Percentiles rank a stretch among this genome's conserved stretches.
These are phyloP conservation scores for Turritis glabra DNA, from an alignment of 345 rosid species.

Conservation along the genomic window DNA sequence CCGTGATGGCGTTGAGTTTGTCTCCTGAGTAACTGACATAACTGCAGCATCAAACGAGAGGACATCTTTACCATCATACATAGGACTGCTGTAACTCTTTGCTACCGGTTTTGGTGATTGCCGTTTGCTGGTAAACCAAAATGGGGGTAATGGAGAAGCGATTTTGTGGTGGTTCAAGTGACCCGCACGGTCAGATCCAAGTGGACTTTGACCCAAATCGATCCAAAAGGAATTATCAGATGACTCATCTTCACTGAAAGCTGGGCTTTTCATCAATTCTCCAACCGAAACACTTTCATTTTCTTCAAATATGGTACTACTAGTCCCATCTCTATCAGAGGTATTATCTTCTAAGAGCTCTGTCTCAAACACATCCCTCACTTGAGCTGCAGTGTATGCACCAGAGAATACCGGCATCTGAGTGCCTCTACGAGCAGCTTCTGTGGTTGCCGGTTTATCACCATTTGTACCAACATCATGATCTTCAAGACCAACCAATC, in stretches of 20 bases:
- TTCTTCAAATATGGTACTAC: conserved; percentile 81
- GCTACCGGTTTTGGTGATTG: conserved; percentile 62
- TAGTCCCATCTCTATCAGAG: conserved; percentile 71
- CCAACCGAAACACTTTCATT: conserved; percentile 75
- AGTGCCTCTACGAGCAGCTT: conserved; percentile 37
- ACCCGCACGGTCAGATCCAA: conserved; percentile 62
- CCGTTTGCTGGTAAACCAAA: conserved; percentile 65
- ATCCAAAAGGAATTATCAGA: conserved; percentile 90
- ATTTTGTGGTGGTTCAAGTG: conserved; percentile 55
- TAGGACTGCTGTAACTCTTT: conserved; percentile 68
- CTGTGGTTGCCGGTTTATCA: conserved; percentile 41
- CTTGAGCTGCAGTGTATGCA: conserved; percentile 68
- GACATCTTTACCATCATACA: conserved; percentile 66
- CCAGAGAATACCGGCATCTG: conserved; percentile 84
- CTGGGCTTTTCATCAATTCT: conserved; percentile 82
- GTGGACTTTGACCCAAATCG: conserved; percentile 92
- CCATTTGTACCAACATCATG: conserved; percentile 40
- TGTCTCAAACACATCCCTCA: conserved; percentile 75
- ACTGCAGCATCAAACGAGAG: conserved; percentile 92
- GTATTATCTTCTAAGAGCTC: conserved; percentile 69
- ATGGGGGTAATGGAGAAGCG: conserved; percentile 72
- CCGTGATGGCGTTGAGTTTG: conserved; percentile 42
- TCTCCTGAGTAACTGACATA: conserved; percentile 74
- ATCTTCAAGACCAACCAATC: conserved; percentile 51
- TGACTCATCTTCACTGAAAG: conserved; percentile 91